Evolutionary conservation across 805 yeast genomes (phyloP).

Genomic region (Saturnispora ahearnii): DNA sequence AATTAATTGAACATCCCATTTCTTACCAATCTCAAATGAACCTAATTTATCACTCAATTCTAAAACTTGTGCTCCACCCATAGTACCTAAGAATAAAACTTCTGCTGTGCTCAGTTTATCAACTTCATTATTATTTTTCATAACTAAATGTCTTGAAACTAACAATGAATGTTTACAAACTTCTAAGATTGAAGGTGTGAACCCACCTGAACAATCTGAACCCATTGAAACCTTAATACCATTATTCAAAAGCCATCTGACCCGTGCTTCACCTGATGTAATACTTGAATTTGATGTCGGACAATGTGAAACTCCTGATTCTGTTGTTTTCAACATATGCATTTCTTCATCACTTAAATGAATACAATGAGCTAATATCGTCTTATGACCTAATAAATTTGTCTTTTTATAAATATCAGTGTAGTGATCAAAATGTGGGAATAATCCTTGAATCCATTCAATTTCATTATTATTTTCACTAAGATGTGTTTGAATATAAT

Average conservation of each 20-base stretch:
- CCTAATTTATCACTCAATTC: constrained; percentile 54
- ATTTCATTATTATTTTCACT: constrained; percentile 74
- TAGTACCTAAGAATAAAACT: constrained; percentile 71
- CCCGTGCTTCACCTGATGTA: constrained; percentile 84
- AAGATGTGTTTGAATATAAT: constrained; percentile 87
- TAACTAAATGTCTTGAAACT: constrained; percentile 63
- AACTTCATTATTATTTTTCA: constrained; percentile 38
- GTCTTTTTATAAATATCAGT: constrained; percentile 68
- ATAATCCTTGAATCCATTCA: constrained; percentile 58
- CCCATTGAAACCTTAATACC: constrained; percentile 75
- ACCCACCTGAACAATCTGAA: constrained; percentile 75
- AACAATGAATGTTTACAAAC: constrained; percentile 62
- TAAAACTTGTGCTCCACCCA: constrained; percentile 81
- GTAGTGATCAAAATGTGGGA: constrained; percentile 62
- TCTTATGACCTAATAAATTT: constrained; percentile 49
- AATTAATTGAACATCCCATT: constrained; percentile 76
- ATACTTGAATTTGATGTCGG: constrained; percentile 86
- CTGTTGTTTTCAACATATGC: constrained; percentile 40
- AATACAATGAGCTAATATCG: constrained; percentile 85
- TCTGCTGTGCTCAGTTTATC: constrained; percentile 57
- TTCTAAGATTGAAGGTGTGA: constrained; percentile 51
- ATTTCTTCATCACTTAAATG: constrained; percentile 64
- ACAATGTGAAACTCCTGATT: constrained; percentile 81
- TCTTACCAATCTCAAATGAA: constrained; percentile 64
- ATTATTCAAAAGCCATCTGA: constrained; percentile 55